These are phyloP conservation scores for Pythium myriotylum DNA, from an alignment of 352 stramenopile species.

Conservation along the genomic window DNA sequence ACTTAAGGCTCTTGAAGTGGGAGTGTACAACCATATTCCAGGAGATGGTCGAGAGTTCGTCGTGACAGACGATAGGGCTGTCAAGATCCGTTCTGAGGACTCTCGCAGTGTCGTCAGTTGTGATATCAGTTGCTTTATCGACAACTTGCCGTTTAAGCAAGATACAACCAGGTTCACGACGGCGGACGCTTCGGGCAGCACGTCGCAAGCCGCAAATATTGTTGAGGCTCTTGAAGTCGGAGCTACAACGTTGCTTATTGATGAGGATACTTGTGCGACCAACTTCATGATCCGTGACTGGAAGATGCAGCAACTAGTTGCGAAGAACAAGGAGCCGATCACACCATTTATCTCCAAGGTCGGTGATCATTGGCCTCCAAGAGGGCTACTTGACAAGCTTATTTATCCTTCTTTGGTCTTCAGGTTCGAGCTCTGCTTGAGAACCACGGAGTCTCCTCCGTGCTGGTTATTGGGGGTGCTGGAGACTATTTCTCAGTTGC, in stretches of 20 bases:
- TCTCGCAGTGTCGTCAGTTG: conserved; percentile 89
- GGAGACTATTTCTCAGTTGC: conserved; percentile 98
- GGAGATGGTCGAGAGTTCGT: conserved; percentile 96
- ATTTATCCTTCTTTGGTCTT: neutral
- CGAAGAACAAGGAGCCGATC: conserved; percentile 97
- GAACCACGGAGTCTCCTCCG: conserved; percentile 88
- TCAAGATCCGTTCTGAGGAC: conserved; percentile 97
- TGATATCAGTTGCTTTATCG: conserved; percentile 96
- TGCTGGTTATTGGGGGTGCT: conserved; percentile 95
- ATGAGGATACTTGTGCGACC: conserved; percentile 97
- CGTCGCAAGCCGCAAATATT: conserved; percentile 96
- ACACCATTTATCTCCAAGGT: conserved; percentile 95
- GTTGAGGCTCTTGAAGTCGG: conserved; percentile 93
- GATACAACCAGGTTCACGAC: conserved; percentile 93
- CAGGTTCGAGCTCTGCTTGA: conserved; percentile 89
- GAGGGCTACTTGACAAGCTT: too few species aligned
- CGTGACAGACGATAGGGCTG: conserved; percentile 75
- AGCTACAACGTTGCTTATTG: conserved; percentile 92
- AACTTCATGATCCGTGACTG: conserved; percentile 99
- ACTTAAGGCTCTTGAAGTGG: conserved; percentile 92
- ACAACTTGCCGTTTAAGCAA: conserved; percentile 95
- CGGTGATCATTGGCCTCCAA: too few species aligned
- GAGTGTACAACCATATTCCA: conserved; percentile 96
- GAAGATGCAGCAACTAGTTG: conserved; percentile 97
- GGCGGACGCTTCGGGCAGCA: conserved; percentile 94